These are phyloP conservation scores for Xerocomus amazonicus DNA, from an alignment of 1,284 basidiomycete species.

Conservation along the genomic window DNA sequence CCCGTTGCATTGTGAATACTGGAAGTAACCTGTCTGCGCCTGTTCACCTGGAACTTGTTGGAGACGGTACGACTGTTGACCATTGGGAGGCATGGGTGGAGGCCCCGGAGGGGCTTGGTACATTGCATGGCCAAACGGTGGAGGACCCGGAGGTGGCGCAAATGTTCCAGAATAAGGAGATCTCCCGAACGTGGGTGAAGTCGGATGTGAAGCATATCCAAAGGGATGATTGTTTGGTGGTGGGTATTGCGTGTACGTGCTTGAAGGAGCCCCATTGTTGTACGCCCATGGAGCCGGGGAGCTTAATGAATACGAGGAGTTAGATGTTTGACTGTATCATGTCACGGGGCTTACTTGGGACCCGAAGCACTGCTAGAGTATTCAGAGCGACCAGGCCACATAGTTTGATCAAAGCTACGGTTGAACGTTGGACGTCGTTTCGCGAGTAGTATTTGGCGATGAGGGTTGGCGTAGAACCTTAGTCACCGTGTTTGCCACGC, in stretches of 20 bases:
- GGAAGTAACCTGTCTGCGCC: slow-evolving; percentile 60
- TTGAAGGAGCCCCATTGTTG: slow-evolving; percentile 24
- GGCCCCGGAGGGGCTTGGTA: slow-evolving; percentile 33
- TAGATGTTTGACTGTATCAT: neutral
- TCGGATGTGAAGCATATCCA: slow-evolving; percentile 17
- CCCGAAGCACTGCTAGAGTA: slow-evolving; percentile 5
- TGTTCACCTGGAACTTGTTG: slow-evolving; percentile 52
- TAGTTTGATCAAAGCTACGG: neutral
- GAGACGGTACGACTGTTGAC: slow-evolving; percentile 68
- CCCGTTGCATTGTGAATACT: slow-evolving; percentile 83
- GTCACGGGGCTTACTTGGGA: slow-evolving; percentile 13
- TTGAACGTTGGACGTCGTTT: neutral
- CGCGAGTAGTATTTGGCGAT: too few species aligned
- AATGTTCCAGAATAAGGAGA: slow-evolving; percentile 31
- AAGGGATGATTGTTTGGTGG: slow-evolving; percentile 37
- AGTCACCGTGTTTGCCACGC: too few species aligned
- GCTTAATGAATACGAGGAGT: neutral
- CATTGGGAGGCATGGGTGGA: slow-evolving; percentile 55
- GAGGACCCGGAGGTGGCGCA: slow-evolving; percentile 34
- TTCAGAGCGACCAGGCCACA: slow-evolving; percentile 20
- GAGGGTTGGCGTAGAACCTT: too few species aligned
- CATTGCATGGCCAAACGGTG: neutral
- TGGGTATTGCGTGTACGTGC: slow-evolving; percentile 14
- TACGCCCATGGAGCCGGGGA: slow-evolving; percentile 15
- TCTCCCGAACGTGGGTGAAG: slow-evolving; percentile 21